These are phyloP conservation scores for Trichoderma sp. DNA, from an alignment of 2,329 filamentous ascomycete species.

Conservation along the genomic window DNA sequence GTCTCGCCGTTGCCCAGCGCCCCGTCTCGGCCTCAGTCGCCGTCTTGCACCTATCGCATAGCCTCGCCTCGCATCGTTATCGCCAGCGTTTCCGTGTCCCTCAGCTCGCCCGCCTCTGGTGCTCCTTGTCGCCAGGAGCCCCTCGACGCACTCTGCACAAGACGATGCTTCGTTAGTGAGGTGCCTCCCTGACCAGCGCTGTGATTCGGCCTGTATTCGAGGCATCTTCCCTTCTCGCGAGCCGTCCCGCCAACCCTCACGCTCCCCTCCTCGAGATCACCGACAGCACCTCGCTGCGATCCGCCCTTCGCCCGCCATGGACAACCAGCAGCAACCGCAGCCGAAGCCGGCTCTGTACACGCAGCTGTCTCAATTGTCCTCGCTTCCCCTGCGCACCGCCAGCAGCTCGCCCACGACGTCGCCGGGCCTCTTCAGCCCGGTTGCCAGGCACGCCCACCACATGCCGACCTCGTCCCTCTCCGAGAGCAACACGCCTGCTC, in stretches of 20 bases:
- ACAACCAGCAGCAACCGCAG: slow-evolving; percentile 22
- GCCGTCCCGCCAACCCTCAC: not conserved
- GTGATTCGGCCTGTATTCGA: slow-evolving; percentile 20
- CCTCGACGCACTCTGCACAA: slow-evolving; percentile 16
- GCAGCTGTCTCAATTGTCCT: slow-evolving; percentile 40
- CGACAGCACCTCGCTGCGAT: slow-evolving; percentile 4
- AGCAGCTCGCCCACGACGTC: slow-evolving; percentile 62
- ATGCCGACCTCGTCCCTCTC: slow-evolving; percentile 48
- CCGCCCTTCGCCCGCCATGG: slow-evolving; percentile 14
- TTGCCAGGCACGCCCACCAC: slow-evolving; percentile 44
- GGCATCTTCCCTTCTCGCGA: slow-evolving; percentile 8
- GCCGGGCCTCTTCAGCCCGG: slow-evolving; percentile 62
- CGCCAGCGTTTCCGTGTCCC: not conserved
- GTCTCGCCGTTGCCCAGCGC: not conserved
- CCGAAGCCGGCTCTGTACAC: slow-evolving; percentile 34
- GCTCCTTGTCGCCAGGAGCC: not conserved
- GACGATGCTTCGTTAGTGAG: slow-evolving; percentile 18
- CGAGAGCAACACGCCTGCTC: slow-evolving; percentile 57
- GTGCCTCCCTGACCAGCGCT: slow-evolving; percentile 19
- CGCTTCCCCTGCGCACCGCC: slow-evolving; percentile 51
- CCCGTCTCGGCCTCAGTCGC: not conserved
- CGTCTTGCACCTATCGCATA: not conserved
- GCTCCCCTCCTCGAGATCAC: not conserved
- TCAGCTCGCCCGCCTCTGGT: not conserved
- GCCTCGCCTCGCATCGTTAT: not conserved